Evolutionary conservation across 164 flowering plant species (phyloP), one percentile per base, ranked within the genome.

Genomic region (Annona squamosa): DNA sequence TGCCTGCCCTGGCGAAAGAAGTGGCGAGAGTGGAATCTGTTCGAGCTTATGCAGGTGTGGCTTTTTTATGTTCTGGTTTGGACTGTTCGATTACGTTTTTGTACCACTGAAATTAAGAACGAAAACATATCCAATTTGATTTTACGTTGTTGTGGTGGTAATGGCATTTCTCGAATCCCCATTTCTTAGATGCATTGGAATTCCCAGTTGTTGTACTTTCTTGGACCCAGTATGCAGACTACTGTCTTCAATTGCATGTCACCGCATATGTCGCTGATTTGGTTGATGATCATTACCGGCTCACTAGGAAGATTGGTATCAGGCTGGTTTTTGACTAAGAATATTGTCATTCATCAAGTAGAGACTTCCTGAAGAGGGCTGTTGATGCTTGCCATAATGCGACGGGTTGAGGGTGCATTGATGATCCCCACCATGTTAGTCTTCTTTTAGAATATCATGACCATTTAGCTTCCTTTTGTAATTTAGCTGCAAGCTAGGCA

Each of bases 1-100:
- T 96, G 79, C 92, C 91, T 4, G 83, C 89, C 1, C 78, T 96
- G 76, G 97, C 98, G 0, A 92, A 89, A 83, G 97, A 96, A 84
- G 99, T 96, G 79, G 92, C 97, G 1, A 82, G 93, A 74, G 91
- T 96, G 63, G 97, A 93, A 85, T 80, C 90, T 6, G 97, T 92
- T 71, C 86, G 98, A 71, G 77, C 78, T 17, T 96, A 96, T 75
- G 98, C 98, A 17, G 98, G 99, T 91, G 66, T 79, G 83, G 77
- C 41, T 16, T 52, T 3, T 47, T 13, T 4, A 42, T 3, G 3
- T 12, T 41, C 17, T 65, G 59, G 3, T 10, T 10, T 52, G 9
- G 59, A 9, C 13, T 52, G 10, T 52, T 64, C 10, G 67, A 19
- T 64, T 13, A 44, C 41, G 41, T 19, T 4, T 9, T 64, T 64